Evolutionary conservation across 306 rosid genomes (phyloP).

Genomic region (Ormosia emarginata): DNA sequence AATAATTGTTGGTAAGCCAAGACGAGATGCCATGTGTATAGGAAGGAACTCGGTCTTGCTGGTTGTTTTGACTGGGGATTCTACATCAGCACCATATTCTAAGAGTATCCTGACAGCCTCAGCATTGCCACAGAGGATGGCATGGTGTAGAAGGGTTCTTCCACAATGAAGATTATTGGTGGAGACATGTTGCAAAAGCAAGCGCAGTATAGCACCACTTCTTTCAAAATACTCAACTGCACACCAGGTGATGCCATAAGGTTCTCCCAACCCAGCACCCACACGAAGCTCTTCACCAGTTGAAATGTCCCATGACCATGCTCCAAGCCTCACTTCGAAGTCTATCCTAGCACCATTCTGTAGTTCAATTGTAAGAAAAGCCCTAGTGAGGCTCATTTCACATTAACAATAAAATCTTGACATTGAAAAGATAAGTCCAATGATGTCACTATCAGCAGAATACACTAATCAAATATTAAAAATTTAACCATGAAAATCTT

Average conservation of each 20-base stretch:
- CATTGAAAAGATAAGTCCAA: not conserved
- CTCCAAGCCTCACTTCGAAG: slow-evolving; percentile 65
- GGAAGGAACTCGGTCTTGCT: slow-evolving; percentile 58
- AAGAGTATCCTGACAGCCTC: slow-evolving; percentile 64
- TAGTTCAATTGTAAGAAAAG: slow-evolving; percentile 23
- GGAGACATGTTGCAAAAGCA: slow-evolving; percentile 59
- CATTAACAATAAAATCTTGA: not conserved
- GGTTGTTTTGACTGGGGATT: slow-evolving; percentile 56
- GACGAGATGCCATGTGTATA: slow-evolving; percentile 83
- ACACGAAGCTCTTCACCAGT: slow-evolving; percentile 92
- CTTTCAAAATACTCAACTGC: slow-evolving; percentile 93
- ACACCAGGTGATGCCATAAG: slow-evolving; percentile 79
- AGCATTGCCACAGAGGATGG: slow-evolving; percentile 71
- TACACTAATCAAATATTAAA: not conserved
- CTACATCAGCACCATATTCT: slow-evolving; percentile 57
- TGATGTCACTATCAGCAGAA: not conserved
- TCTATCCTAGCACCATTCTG: slow-evolving; percentile 66
- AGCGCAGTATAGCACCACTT: slow-evolving; percentile 64
- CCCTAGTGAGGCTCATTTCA: slow-evolving; percentile 19
- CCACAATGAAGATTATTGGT: slow-evolving; percentile 44
- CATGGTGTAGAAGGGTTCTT: slow-evolving; percentile 88
- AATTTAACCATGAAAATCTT: not conserved
- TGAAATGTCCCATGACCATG: slow-evolving; percentile 89
- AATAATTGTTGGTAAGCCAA: slow-evolving; percentile 55
- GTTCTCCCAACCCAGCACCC: slow-evolving; percentile 95